Evolutionary conservation across 768 basidiomycete species (phyloP), one percentile per base, ranked within the genome.

Genomic region (Polyporus arcularius): DNA sequence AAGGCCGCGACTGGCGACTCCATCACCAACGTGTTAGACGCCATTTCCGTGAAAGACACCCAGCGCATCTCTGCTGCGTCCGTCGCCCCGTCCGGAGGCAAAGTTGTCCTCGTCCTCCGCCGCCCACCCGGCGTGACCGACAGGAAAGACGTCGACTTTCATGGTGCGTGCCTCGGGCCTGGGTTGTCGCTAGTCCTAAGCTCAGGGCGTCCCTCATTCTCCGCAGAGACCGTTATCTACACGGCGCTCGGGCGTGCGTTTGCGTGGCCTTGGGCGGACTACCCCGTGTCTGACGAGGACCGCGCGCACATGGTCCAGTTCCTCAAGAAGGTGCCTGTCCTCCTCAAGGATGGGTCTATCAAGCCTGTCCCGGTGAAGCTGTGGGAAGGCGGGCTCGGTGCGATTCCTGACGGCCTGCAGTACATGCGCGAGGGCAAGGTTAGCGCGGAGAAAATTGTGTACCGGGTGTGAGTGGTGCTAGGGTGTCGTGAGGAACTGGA

Each of bases 361-460:
- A 67, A 55, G 54, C 66, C 70, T 16, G 66, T 64, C 41, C 61
- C 54, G 15, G 30, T 67, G 53, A 40, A 57, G 11, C 18, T 67
- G 8, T 68, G 58, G 56, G 57, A 63, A n/a, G 60, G 61, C 6
- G 70, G 69, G 8, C 53, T 70, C 28, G 57, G 43, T 16, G 48
- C 58, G 10, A 57, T 69, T 39, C 56, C 52, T 12, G 69, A 64
- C 4, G 61, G 65, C 6, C 46, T 71, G 35, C 53, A 65, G 31
- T 64, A 62, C 43, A 70, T 72, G 70, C 57, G 55, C 28, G 64
- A 68, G 21, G 69, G 69, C 11, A 69, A 70, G 62, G 64, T 68
- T 9, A 70, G 69, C 55, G 70, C 57, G 15, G 60, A 65, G 60
- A 71, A 72, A 50, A 57, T 68, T 39, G 67, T 66, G 9, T 70